A percentile compares a stretch with the other conserved stretches of the same genome.
phyloP scores from a whole-genome alignment of 176 grass and related monocot genomes.

The Otatea glauca region DNA sequence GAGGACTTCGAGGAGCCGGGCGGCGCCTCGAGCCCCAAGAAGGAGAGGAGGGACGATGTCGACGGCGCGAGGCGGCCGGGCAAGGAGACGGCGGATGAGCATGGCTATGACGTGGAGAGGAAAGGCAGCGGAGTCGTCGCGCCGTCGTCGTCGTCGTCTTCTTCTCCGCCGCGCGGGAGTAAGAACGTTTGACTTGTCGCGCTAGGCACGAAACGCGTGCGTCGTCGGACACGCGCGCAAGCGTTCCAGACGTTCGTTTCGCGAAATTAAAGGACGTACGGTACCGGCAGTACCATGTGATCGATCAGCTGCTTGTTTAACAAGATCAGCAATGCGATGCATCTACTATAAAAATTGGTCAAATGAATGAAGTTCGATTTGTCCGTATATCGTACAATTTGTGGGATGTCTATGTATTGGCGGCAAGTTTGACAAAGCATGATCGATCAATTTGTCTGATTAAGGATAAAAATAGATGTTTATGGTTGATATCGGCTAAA shows the following conservation, averaged over 20 bases:
- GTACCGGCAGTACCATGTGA: not conserved
- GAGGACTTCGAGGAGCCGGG: constrained; percentile 43
- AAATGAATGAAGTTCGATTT: not conserved
- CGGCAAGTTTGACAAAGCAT: too few relatives aligned
- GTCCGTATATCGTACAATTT: not conserved
- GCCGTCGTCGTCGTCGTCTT: not conserved
- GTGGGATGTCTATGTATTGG: too few relatives aligned
- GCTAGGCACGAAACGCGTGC: not conserved
- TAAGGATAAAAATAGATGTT: too few relatives aligned
- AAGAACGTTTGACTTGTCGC: not conserved
- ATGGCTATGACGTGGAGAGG: not conserved
- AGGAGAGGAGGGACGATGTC: not conserved
- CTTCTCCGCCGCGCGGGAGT: not conserved
- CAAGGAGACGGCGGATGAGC: not conserved
- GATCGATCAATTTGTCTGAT: too few relatives aligned
- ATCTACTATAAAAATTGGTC: not conserved
- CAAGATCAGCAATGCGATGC: not conserved
- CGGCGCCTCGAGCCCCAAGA: not conserved
- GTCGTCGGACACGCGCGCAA: not conserved
- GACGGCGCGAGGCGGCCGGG: not conserved
- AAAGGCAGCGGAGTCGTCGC: not conserved
- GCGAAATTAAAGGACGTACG: not conserved
- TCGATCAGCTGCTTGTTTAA: not conserved
- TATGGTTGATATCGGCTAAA: too few relatives aligned
- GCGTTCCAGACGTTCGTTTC: not conserved